Evolutionary conservation across 2,329 filamentous ascomycete genomes (phyloP), one percentile per base, ranked within the genome.

Genomic region (Hypoxylon sp.): DNA sequence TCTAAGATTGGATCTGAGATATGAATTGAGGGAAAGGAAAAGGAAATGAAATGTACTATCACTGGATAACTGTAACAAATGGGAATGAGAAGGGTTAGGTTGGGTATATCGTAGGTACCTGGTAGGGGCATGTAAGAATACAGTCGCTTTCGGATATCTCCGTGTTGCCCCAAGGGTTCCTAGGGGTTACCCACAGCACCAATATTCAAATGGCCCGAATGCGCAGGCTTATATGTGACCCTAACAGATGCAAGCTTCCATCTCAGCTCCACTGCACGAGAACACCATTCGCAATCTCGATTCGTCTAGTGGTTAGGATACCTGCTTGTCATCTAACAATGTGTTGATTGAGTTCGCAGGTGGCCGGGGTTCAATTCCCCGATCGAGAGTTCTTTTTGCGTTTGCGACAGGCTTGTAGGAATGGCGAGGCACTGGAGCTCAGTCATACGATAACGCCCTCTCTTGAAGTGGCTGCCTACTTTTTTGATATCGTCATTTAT

Each of bases 291-390:
- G 6, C 17, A 61, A 17, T 68, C 66, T 68, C 66, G 66, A 68
- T 68, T 65, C 66, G 66, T 68, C 66, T 68, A 68, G 62, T 68
- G 66, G 62, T 68, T 68, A 68, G 57, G 66, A 68, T 68, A 68
- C 66, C 62, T 68, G 66, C 66, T 66, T 68, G 66, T 68, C 66
- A 68, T 62, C 24, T 48, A 31, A 15, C 13, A 17, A 10, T 59
- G 37, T 35, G 17, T 35, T 17, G 19, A 27, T 44, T 17, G 46
- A 60, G 10, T 32, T 50, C 75, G 74, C 74, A 73, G 74, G 74
- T 74, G 74, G 71, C 74, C 74, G 74, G 74, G 74, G 74, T 76
- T 76, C 74, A 72, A 76, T 76, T 75, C 74, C 77, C 77, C 77
- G 77, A 78, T 77, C 75, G 76, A 75, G 76, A 78, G 76, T 46